A percentile compares a stretch with the other conserved stretches of the same genome.
Conservation (phyloP, 352 stramenopile species). For the Pythium dissotocum region DNA sequence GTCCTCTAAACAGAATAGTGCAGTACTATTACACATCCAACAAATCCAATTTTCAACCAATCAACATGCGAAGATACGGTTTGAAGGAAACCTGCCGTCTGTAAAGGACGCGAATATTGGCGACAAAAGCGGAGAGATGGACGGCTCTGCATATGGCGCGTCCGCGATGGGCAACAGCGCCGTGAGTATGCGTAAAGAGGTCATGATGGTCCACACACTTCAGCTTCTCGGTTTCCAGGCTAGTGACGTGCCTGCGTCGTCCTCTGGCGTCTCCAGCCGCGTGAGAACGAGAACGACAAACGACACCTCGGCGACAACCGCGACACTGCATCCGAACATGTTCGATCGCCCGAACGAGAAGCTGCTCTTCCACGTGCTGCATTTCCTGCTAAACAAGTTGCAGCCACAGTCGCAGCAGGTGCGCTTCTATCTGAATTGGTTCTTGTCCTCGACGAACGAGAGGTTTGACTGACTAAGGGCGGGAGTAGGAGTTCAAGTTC, state of each 20-base stretch:
- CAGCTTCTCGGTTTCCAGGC: constrained; percentile 39
- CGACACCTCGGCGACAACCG: not conserved
- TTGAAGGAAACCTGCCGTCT: not conserved
- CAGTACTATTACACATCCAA: constrained; percentile 14
- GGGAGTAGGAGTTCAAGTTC: constrained; percentile 45
- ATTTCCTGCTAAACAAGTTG: constrained; percentile 48
- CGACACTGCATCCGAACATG: constrained; percentile 34
- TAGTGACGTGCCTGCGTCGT: not conserved
- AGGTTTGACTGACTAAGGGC: not conserved
- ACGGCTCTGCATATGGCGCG: not conserved
- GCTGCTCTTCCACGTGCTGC: constrained; percentile 43
- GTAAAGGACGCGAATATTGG: not conserved
- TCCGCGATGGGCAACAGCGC: constrained; percentile 12
- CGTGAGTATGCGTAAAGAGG: constrained; percentile 32
- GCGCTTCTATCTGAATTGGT: not conserved
- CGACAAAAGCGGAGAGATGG: not conserved
- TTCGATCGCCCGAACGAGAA: constrained; percentile 65
- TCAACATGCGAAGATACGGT: not conserved
- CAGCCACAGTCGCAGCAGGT: constrained; percentile 26
- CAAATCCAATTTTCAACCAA: constrained; percentile 15
- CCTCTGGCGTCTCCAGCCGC: constrained; percentile 1
- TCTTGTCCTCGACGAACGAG: not conserved
- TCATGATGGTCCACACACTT: constrained; percentile 50
- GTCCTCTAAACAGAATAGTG: constrained; percentile 21
- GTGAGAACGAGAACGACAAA: not conserved